These are phyloP conservation scores for Stephania japonica DNA, from an alignment of 164 flowering plant species.

Conservation along the genomic window DNA sequence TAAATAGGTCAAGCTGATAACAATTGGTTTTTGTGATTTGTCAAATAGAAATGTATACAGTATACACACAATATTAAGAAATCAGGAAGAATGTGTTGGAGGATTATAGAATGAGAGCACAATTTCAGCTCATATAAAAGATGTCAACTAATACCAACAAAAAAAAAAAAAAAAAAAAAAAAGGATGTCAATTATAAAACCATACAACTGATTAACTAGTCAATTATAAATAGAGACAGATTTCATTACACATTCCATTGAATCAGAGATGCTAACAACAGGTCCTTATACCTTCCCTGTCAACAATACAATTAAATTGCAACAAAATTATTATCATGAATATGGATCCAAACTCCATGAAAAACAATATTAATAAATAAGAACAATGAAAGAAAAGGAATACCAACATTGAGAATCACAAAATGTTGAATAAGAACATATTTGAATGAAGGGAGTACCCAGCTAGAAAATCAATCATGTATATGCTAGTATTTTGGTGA, in stretches of 20 bases:
- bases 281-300: neutral
- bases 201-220: too few species aligned
- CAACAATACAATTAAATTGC: neutral
- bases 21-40: too few species aligned
- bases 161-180: too few species aligned
- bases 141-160: too few species aligned
- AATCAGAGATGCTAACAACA: neutral
- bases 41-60: too few species aligned
- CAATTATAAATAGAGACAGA: neutral
- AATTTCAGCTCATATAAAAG: too few species aligned
- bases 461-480: neutral
- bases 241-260: neutral
- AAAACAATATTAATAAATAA: neutral
- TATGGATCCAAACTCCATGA: neutral
- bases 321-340: neutral
- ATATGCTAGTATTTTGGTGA: neutral
- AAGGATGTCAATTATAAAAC: too few species aligned
- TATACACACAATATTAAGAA: too few species aligned
- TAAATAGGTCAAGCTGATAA: too few species aligned
- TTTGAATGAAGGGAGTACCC: neutral
- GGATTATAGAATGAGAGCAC: too few species aligned
- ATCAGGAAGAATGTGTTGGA: too few species aligned
- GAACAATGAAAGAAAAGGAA: neutral
- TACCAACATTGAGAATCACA: neutral
- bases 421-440: neutral